Evolutionary conservation across 768 basidiomycete genomes (phyloP).

Genomic region (Suillus fuscotomentosus): DNA sequence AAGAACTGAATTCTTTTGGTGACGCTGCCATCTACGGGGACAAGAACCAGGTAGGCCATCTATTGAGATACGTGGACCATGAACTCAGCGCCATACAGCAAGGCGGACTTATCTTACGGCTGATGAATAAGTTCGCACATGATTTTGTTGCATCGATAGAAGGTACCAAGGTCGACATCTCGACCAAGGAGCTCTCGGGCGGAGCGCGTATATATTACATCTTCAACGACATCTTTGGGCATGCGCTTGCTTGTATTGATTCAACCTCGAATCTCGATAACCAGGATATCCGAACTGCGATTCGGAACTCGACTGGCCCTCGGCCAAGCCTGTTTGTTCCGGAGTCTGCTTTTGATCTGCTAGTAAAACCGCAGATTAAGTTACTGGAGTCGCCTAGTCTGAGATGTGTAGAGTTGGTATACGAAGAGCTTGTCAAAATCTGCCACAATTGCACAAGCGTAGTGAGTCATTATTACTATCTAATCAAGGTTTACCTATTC

Average conservation of each 20-base stretch:
- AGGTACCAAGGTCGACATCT: constrained; percentile 93
- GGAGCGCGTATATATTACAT: constrained; percentile 99
- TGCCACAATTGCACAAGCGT: constrained; percentile 96
- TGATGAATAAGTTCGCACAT: constrained; percentile 98
- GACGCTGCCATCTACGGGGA: constrained; percentile 91
- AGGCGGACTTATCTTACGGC: constrained; percentile 86
- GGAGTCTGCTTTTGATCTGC: constrained; percentile 92
- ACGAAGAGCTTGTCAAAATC: constrained; percentile 98
- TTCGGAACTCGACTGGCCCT: constrained; percentile 97
- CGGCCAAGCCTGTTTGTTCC: constrained; percentile 95
- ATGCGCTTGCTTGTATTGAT: constrained; percentile 86
- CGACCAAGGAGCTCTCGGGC: constrained; percentile 97
- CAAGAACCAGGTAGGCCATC: constrained; percentile 65
- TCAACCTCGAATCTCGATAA: constrained; percentile 89
- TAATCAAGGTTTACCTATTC: background rate
- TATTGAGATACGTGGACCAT: background rate
- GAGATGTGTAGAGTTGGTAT: constrained; percentile 96
- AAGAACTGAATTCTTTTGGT: constrained; percentile 95
- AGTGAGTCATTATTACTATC: constrained; percentile 44
- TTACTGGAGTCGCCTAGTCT: constrained; percentile 91
- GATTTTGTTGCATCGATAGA: constrained; percentile 98
- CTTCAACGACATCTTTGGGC: constrained; percentile 97
- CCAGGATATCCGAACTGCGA: constrained; percentile 96
- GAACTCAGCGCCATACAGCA: constrained; percentile 43
- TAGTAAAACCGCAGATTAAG: constrained; percentile 98